Percentiles rank a stretch among this genome's conserved stretches.
phyloP scores from a whole-genome alignment of 2,329 filamentous ascomycete species.

The Penicillium thymicola region DNA sequence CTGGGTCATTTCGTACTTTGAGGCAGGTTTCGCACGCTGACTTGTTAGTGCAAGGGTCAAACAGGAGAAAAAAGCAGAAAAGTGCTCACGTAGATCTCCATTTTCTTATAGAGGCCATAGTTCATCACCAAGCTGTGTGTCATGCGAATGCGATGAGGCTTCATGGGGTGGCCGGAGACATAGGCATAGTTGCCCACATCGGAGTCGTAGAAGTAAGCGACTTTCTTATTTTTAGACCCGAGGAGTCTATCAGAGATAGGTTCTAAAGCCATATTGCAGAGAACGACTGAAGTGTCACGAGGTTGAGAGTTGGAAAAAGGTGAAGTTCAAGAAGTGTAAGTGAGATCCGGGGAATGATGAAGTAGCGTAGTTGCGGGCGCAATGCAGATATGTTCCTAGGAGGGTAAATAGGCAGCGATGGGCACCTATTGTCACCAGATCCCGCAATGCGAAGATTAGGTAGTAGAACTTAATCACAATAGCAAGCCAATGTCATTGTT shows the following conservation, averaged over 20 bases:
- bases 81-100: slow-evolving; percentile 63
- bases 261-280: slow-evolving; percentile 48
- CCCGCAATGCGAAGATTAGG: slow-evolving; percentile 3
- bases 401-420: slow-evolving; percentile 2
- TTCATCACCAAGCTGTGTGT: slow-evolving; percentile 66
- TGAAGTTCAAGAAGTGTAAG: slow-evolving; percentile 1
- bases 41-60: slow-evolving; percentile 17
- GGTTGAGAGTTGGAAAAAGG: not conserved
- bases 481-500: slow-evolving; percentile 17
- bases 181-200: slow-evolving; percentile 99
- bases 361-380: slow-evolving; percentile 1
- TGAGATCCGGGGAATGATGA: slow-evolving; percentile 16
- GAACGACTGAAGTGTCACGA: not conserved
- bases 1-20: slow-evolving; percentile 69
- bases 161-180: slow-evolving; percentile 69
- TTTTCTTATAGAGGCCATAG: slow-evolving; percentile 69
- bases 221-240: slow-evolving; percentile 66
- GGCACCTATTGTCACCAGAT: slow-evolving; percentile 8
- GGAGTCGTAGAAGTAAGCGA: slow-evolving; percentile 97
- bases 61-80: not conserved
- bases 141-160: slow-evolving; percentile 66
- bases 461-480: slow-evolving; percentile 10
- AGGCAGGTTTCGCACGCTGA: slow-evolving; percentile 74
- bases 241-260: slow-evolving; percentile 50
- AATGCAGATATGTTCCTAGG: slow-evolving; percentile 6